Evolutionary conservation across 306 rosid species (phyloP).

Genomic region (Oemleria cerasiformis): DNA sequence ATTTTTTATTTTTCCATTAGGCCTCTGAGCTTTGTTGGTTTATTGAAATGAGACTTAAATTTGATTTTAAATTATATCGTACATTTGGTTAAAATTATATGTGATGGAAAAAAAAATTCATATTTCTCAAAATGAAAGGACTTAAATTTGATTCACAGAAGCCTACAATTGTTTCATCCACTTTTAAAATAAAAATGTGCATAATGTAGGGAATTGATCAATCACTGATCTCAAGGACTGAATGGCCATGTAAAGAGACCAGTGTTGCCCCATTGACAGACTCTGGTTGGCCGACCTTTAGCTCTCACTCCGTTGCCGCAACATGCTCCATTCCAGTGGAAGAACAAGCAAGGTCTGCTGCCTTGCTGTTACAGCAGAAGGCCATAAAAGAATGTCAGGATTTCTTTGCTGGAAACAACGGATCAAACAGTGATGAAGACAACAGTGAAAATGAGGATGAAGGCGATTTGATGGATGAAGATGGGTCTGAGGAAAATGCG

Average conservation of each 20-base stretch:
- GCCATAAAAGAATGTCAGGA: conserved; percentile 20
- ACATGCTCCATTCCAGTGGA: conserved; percentile 3
- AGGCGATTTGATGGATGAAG: neutral
- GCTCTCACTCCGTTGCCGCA: neutral
- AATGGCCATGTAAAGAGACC: conserved; percentile 23
- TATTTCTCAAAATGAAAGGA: neutral
- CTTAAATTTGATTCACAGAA: neutral
- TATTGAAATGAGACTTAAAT: neutral
- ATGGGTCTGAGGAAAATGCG: conserved; percentile 14
- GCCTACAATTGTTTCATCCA: neutral
- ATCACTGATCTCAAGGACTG: neutral
- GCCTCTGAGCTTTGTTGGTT: neutral
- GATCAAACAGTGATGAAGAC: conserved; percentile 4
- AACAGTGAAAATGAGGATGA: conserved; percentile 6
- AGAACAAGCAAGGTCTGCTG: conserved; percentile 19
- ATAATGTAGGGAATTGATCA: conserved; percentile 3
- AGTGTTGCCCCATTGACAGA: neutral
- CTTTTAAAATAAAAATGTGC: neutral
- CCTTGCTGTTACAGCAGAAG: neutral
- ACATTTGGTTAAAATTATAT: neutral
- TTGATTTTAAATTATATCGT: neutral
- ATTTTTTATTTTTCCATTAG: neutral
- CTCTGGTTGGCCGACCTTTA: conserved; percentile 7
- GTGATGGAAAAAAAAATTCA: neutral
- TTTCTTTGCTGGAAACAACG: neutral